Base-by-base conservation (phyloP, 208 protist species). In the Perkinsela sp. region DNA sequence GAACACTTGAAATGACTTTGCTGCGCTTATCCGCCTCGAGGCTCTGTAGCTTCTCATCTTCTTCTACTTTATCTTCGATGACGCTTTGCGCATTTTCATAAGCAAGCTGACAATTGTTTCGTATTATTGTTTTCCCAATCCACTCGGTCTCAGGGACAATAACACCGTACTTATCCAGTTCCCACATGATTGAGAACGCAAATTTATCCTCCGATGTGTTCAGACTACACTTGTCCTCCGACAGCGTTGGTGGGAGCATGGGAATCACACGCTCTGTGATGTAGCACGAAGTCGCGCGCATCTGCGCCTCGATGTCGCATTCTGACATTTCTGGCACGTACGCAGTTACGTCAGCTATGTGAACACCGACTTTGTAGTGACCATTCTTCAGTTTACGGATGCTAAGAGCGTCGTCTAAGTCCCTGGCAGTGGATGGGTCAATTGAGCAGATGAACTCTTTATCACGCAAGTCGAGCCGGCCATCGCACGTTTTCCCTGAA, bases 271-370 rank as follows among this genome's bases (percentile, higher is more conserved):
- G 77, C 71, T 97, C 90, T 6, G 93, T 87, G 29, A 98, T 74
- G 72, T 98, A 98, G 30, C 95, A 86, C 32, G 92, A 94, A 0
- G 92, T 97, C 67, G 85, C 85, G 48, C 95, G 79, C 68, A 93
- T 89, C 0, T 76, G 71, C 0, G 95, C 89, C 73, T 97, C 93
- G 29, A 86, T 75, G 73, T 98, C 95, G 71, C 97, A 85, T 1
- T 86, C 66, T 0, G 90, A 87, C 29, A 82, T 77, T 68, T 95
- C 87, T 28, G 80, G 74, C 1, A 97, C 74, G 80, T 96, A 98
- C 78, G 94, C 80, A 1, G 92, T 85, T 0, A 97, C 94, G 75
- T 98, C 95, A 15, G 95, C 95, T 73, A 98, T 98, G 76, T 98
- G 93, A 67, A 97, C 93, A 67, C 93, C 93, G 28, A 97, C 81